Percentiles rank a stretch among this genome's conserved stretches.
Conservation (phyloP, 2,329 filamentous ascomycete genomes). For the Thermomyces lanuginosus region DNA sequence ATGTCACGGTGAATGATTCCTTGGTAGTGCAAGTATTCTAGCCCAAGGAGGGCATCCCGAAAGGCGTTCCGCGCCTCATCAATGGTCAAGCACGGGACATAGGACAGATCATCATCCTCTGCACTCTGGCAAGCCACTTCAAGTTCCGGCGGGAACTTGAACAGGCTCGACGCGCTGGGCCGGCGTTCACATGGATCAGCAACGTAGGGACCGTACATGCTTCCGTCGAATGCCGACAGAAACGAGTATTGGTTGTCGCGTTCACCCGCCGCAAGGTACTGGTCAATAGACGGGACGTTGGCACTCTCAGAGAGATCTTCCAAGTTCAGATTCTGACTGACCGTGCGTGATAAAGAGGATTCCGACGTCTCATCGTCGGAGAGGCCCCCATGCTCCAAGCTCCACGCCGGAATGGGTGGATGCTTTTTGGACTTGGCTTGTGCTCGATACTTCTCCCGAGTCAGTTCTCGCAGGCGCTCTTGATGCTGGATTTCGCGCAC, state of each 20-base stretch:
- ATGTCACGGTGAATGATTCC: constrained; percentile 74
- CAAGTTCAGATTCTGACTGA: constrained; percentile 19
- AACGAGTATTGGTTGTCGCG: constrained; percentile 35
- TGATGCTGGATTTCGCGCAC: constrained; percentile 22
- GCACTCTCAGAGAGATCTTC: constrained; percentile 9
- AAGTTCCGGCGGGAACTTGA: constrained; percentile 28
- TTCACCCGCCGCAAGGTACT: too few species aligned
- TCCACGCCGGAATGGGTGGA: constrained; percentile 55
- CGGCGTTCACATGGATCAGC: constrained; percentile 47
- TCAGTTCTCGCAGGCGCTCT: constrained; percentile 34
- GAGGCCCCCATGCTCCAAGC: constrained; percentile 59
- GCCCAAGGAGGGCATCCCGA: constrained; percentile 76
- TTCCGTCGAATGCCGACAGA: constrained; percentile 51
- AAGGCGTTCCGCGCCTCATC: constrained; percentile 70
- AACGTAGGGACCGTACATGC: constrained; percentile 61
- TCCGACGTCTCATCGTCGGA: constrained; percentile 34
- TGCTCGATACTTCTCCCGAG: constrained; percentile 44
- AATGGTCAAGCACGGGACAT: constrained; percentile 84
- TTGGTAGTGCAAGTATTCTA: constrained; percentile 85
- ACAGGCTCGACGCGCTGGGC: constrained; percentile 58
- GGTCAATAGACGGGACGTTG: too few species aligned
- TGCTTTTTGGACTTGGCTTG: constrained; percentile 38
- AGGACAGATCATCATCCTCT: constrained; percentile 69
- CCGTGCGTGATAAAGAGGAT: constrained; percentile 16
- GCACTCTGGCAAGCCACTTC: too few species aligned